Conservation (phyloP, 1,139 yeast genomes). For the Diutina rugosa region DNA sequence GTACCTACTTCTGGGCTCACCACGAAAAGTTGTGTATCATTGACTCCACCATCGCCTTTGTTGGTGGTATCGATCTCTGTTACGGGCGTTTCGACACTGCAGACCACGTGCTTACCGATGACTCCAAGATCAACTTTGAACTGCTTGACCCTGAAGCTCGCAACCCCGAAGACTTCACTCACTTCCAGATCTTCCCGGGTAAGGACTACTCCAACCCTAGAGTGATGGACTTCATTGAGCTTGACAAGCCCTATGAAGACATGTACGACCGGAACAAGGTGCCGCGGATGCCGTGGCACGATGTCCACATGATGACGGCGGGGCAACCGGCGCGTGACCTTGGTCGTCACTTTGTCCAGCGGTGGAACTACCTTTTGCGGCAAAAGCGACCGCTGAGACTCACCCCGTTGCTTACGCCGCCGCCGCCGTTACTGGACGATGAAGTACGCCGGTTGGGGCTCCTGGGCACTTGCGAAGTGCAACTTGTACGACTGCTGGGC, state of each 20-base stretch:
- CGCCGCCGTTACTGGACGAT: conserved; percentile 68
- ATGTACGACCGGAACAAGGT: conserved; percentile 74
- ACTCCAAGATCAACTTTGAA: conserved; percentile 31
- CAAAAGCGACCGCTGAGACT: conserved; percentile 91
- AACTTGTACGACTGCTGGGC: conserved; percentile 78
- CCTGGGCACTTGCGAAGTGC: conserved; percentile 86
- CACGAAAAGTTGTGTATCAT: conserved; percentile 86
- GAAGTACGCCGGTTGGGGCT: conserved; percentile 55
- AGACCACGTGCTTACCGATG: conserved; percentile 84
- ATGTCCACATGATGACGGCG: conserved; percentile 88
- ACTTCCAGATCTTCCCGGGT: conserved; percentile 81
- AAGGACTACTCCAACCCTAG: conserved; percentile 96
- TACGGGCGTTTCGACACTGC: conserved; percentile 96
- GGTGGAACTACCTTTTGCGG: conserved; percentile 91
- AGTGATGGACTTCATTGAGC: conserved; percentile 67
- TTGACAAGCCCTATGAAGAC: conserved; percentile 81
- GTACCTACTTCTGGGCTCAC: conserved; percentile 97
- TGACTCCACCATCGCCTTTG: conserved; percentile 79
- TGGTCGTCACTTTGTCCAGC: conserved; percentile 87
- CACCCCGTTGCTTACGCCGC: conserved; percentile 87
- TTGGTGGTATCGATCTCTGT: conserved; percentile 94
- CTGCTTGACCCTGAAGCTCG: conserved; percentile 17
- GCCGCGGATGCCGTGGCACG: conserved; percentile 99
- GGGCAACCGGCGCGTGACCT: conserved; percentile 96
- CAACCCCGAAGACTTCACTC: conserved; percentile 21